Conservation (phyloP, 768 basidiomycete genomes). For the Kwoniella shandongensis region DNA sequence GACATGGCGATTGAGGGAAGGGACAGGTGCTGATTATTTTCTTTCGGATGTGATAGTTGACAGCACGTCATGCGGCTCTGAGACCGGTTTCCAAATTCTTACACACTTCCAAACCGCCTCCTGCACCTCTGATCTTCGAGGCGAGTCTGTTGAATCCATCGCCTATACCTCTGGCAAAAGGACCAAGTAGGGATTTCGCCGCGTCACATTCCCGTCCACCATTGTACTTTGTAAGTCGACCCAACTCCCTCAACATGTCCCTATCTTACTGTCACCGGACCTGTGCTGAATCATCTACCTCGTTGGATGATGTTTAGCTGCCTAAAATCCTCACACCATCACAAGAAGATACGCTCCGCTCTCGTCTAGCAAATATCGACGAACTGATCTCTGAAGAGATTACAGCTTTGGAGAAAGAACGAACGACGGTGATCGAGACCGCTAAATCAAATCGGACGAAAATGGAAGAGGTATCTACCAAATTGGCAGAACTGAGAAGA, state of each 20-base stretch:
- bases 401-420: slow-evolving; percentile 28
- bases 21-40: background rate
- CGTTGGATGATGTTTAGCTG: slow-evolving; percentile 22
- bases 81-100: slow-evolving; percentile 44
- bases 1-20: no score
- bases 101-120: slow-evolving; percentile 38
- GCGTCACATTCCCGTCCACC: slow-evolving; percentile 35
- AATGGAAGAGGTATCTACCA: slow-evolving; percentile 32
- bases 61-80: slow-evolving; percentile 42
- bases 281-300: background rate
- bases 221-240: slow-evolving; percentile 46
- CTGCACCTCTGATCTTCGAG: slow-evolving; percentile 29
- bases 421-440: slow-evolving; percentile 14
- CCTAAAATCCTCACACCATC: slow-evolving; percentile 47
- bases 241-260: no score
- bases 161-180: slow-evolving; percentile 44
- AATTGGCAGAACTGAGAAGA: slow-evolving; percentile 33
- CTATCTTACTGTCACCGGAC: no score
- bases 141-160: slow-evolving; percentile 40
- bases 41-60: slow-evolving; percentile 17
- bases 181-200: slow-evolving; percentile 38
- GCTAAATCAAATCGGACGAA: slow-evolving; percentile 23
- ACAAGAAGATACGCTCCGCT: slow-evolving; percentile 39
- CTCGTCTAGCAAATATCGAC: slow-evolving; percentile 35
- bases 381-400: slow-evolving; percentile 41